Evolutionary conservation across 1,284 basidiomycete species (phyloP).

Genomic region (Apiotrichum siamense): DNA sequence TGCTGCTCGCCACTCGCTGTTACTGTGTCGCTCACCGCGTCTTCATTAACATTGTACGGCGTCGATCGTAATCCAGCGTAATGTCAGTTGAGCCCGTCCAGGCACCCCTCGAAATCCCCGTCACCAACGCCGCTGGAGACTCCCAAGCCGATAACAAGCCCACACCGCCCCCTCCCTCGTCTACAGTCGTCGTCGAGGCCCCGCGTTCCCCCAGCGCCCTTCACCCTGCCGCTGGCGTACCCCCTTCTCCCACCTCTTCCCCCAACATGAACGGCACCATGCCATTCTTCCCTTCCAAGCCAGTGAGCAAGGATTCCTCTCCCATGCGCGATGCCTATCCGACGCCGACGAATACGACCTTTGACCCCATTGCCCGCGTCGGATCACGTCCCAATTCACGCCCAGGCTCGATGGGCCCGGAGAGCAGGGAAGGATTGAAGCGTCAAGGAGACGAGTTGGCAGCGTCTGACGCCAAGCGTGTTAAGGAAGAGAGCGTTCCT

Average conservation of each 20-base stretch:
- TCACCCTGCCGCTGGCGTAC: slow-evolving; percentile 15
- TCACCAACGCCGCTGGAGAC: not conserved
- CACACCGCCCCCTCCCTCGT: slow-evolving; percentile 25
- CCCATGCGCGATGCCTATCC: slow-evolving; percentile 12
- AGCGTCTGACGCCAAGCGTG: slow-evolving; percentile 30
- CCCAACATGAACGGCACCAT: slow-evolving; percentile 1
- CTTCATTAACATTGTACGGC: not conserved
- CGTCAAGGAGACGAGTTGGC: slow-evolving; percentile 34
- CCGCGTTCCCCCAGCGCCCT: slow-evolving; percentile 28
- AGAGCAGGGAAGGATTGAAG: slow-evolving; percentile 24
- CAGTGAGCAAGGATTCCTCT: not conserved
- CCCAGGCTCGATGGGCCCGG: not conserved
- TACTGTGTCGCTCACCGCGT: not conserved
- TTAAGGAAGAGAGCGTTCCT: slow-evolving; percentile 34
- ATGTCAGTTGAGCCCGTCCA: slow-evolving; percentile 1
- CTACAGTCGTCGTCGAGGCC: slow-evolving; percentile 35
- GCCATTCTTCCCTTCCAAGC: slow-evolving; percentile 4
- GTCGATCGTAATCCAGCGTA: not conserved
- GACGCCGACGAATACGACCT: slow-evolving; percentile 11
- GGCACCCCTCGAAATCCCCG: not conserved
- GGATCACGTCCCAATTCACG: not conserved
- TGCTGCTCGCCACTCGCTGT: not conserved
- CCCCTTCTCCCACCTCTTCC: not conserved
- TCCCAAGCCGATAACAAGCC: not conserved
- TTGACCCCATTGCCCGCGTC: slow-evolving; percentile 10